A percentile compares a stretch with the other conserved stretches of the same genome.
Evolutionary conservation across 495 filamentous ascomycete species (phyloP).

Genomic region (Talaromyces stipitatus): DNA sequence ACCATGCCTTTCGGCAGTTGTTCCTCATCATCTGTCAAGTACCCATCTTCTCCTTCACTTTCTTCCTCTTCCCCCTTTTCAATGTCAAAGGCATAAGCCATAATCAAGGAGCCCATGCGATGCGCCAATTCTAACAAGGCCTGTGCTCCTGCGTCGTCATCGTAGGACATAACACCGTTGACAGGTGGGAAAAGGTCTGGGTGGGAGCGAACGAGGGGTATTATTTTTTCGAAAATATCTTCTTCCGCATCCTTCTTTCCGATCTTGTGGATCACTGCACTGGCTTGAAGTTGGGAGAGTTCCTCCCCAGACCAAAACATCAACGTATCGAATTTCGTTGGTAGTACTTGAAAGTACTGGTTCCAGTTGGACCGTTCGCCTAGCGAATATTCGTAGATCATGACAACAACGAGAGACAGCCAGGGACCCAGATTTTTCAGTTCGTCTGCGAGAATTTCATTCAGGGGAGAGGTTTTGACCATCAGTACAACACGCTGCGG

Average conservation of each 20-base stretch:
- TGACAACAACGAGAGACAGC: conserved; percentile 64
- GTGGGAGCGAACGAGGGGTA: conserved; percentile 49
- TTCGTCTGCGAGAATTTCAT: conserved; percentile 33
- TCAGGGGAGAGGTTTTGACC: conserved; percentile 42
- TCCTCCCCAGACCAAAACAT: conserved; percentile 83
- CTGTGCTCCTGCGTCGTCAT: conserved; percentile 36
- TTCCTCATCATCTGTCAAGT: conserved; percentile 62
- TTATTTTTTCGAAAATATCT: conserved; percentile 54
- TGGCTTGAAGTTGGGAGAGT: conserved; percentile 66
- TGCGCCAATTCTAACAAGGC: conserved; percentile 58
- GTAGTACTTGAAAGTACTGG: conserved; percentile 76
- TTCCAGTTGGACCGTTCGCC: conserved; percentile 61
- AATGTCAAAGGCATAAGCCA: conserved; percentile 93
- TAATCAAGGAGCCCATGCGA: conserved; percentile 76
- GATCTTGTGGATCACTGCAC: conserved; percentile 69
- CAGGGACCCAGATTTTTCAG: conserved; percentile 42
- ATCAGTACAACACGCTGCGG: conserved; percentile 49
- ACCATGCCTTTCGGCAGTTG: conserved; percentile 74
- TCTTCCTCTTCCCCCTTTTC: conserved; percentile 47
- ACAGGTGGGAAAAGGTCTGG: conserved; percentile 37
- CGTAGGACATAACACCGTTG: conserved; percentile 42
- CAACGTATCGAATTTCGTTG: conserved; percentile 70
- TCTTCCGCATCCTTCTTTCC: conserved; percentile 65
- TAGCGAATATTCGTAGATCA: conserved; percentile 68
- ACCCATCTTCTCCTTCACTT: conserved; percentile 45